phyloP scores from a whole-genome alignment of 345 rosid species.

The Gossypium turneri region DNA sequence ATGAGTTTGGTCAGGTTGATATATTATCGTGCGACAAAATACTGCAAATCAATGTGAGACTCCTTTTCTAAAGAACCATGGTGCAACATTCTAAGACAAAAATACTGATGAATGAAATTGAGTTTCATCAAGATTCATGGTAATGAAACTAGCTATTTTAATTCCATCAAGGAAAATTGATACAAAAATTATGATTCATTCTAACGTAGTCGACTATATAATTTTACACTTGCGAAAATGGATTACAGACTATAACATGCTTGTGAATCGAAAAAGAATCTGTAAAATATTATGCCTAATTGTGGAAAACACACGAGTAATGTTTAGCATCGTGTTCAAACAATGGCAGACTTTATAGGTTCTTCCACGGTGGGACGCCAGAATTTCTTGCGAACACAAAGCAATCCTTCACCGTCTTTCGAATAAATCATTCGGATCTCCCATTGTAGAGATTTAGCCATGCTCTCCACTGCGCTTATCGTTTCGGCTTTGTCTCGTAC shows the following conservation, averaged over 20 bases:
- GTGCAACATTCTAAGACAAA: too few species aligned
- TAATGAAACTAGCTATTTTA: not conserved
- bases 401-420: slow-evolving; percentile 50
- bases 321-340: slow-evolving; percentile 18
- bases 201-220: not conserved
- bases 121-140: not conserved
- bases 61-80: too few species aligned
- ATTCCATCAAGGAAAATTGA: not conserved
- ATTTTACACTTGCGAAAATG: slow-evolving; percentile 10
- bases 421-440: slow-evolving; percentile 48
- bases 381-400: slow-evolving; percentile 55
- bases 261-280: not conserved
- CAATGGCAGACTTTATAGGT: slow-evolving; percentile 53
- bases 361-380: slow-evolving; percentile 77
- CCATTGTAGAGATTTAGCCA: slow-evolving; percentile 71
- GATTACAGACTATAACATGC: not conserved
- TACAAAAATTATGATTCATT: not conserved
- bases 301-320: not conserved
- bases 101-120: not conserved
- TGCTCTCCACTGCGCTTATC: slow-evolving; percentile 48
- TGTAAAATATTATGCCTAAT: not conserved
- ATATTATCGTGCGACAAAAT: too few species aligned
- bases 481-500: slow-evolving; percentile 60
- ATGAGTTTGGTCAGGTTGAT: too few species aligned
- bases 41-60: too few species aligned